Evolutionary conservation across 2,329 filamentous ascomycete genomes (phyloP).

Genomic region (Paraphaeosphaeria sporulosa): DNA sequence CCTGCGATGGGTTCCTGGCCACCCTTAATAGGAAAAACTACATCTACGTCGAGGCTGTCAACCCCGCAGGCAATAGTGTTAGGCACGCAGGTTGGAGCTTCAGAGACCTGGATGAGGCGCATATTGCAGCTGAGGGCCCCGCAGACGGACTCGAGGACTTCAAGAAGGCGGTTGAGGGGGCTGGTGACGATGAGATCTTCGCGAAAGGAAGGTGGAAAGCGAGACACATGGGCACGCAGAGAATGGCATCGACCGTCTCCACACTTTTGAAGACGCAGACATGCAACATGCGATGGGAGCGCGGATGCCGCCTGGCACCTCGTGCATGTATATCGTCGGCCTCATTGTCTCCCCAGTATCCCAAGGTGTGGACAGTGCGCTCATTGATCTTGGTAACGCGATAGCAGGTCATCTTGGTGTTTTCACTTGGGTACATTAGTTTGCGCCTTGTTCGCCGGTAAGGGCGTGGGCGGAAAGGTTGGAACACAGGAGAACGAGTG

Average conservation of each 20-base stretch:
- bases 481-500: background rate
- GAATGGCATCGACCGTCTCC: slow-evolving; percentile 4
- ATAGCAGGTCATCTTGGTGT: slow-evolving; percentile 9
- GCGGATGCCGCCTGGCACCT: slow-evolving; percentile 7
- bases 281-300: slow-evolving; percentile 8
- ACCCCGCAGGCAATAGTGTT: slow-evolving; percentile 5
- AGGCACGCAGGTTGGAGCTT: slow-evolving; percentile 13
- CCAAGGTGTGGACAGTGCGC: slow-evolving; percentile 12
- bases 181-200: background rate
- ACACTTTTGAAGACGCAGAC: slow-evolving; percentile 8
- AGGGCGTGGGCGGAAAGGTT: background rate
- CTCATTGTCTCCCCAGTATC: slow-evolving; percentile 7
- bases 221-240: background rate
- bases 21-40: background rate
- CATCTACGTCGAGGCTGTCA: slow-evolving; percentile 13
- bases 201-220: background rate
- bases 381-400: slow-evolving; percentile 6
- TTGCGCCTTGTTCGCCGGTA: background rate
- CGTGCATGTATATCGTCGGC: slow-evolving; percentile 10
- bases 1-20: background rate
- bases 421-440: slow-evolving; percentile 19
- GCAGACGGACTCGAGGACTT: background rate
- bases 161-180: background rate
- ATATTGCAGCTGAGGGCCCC: background rate
- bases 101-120: background rate